These are phyloP conservation scores for Naganishia onofrii DNA, from an alignment of 768 basidiomycete species.

Conservation along the genomic window DNA sequence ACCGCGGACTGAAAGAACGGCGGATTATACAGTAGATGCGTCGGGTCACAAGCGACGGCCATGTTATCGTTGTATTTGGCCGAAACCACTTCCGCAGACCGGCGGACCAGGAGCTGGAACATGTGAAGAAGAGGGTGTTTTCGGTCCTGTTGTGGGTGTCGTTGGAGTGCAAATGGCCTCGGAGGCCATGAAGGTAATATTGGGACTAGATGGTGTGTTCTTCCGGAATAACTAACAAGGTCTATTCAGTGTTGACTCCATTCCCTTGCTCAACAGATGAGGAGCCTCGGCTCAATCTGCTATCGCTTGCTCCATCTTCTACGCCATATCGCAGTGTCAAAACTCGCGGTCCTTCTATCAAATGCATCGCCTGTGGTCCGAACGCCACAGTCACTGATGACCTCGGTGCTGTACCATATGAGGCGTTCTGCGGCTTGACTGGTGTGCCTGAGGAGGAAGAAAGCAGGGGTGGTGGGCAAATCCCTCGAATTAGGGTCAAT, in stretches of 20 bases:
- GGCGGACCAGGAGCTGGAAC: constrained; percentile 61
- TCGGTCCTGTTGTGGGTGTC: constrained; percentile 83
- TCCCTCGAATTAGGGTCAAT: constrained; percentile 34
- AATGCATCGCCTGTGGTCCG: constrained; percentile 72
- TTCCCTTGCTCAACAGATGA: constrained; percentile 55
- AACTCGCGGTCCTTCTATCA: constrained; percentile 66
- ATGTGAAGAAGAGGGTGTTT: constrained; percentile 83
- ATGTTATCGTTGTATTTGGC: constrained; percentile 93
- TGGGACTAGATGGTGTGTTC: constrained; percentile 58
- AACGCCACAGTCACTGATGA: constrained; percentile 51
- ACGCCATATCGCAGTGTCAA: constrained; percentile 78
- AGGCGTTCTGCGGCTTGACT: constrained; percentile 76
- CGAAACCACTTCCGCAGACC: constrained; percentile 64
- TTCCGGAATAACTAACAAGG: not conserved
- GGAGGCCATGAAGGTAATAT: constrained; percentile 77
- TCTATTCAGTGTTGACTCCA: constrained; percentile 29
- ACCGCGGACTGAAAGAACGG: not conserved
- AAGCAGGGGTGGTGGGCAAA: constrained; percentile 47
- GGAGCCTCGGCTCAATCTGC: constrained; percentile 64
- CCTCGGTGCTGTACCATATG: constrained; percentile 69
- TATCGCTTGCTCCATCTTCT: constrained; percentile 27
- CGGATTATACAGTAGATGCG: not conserved
- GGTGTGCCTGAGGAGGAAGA: constrained; percentile 57
- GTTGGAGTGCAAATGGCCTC: constrained; percentile 87
- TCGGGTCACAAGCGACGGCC: constrained; percentile 58